Evolutionary conservation across 2,329 filamentous ascomycete genomes (phyloP), one percentile per base, ranked within the genome.

Genomic region (Neopestalotiopsis sp.): DNA sequence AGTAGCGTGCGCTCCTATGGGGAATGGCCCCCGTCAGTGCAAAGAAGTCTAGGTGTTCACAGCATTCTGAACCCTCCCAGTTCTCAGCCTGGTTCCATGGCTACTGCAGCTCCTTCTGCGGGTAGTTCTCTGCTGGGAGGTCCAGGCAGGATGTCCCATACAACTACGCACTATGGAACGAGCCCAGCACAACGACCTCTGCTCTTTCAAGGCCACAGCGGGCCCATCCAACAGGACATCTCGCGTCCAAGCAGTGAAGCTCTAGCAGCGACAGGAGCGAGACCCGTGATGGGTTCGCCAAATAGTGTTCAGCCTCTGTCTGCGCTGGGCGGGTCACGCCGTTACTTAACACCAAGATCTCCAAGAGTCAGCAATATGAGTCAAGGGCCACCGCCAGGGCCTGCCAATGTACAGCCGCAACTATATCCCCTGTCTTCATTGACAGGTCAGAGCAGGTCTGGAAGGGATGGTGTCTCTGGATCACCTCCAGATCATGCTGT

Each of bases 291-390:
- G 49, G 76, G 73, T 38, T 81, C 80, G 17, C 79, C 80, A 7
- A 71, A 74, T 10, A 68, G 72, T 10, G 49, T 66, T 30, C 78
- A 79, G 30, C 75, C 77, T 30, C 77, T 77, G 67, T 73, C 77
- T 1, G 72, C 77, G 5, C 70, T 80, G 30, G 77, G 75, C 67
- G 73, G 73, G 66, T 63, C 80, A 67, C 81, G 88, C 71, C 84
- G 85, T 42, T 84, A 88, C n/a, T 75, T 90, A 70, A 89, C 86
- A 12, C 88, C 89, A 0, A 83, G 85, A 71, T 90, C 89, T 10
- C 88, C 89, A 56, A 85, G 88, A 70, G 82, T 85, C 32, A 81
- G 84, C 20, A 89, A 86, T 73, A 74, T 87, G 13, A 83, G 83
- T 40, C 77, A 80, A 17, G 71, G 69, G 49, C 75, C 77, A 58